Evolutionary conservation across 108 stramenopile species (phyloP), one percentile per base, ranked within the genome.

Genomic region (Pseudonitzschia multiseries): DNA sequence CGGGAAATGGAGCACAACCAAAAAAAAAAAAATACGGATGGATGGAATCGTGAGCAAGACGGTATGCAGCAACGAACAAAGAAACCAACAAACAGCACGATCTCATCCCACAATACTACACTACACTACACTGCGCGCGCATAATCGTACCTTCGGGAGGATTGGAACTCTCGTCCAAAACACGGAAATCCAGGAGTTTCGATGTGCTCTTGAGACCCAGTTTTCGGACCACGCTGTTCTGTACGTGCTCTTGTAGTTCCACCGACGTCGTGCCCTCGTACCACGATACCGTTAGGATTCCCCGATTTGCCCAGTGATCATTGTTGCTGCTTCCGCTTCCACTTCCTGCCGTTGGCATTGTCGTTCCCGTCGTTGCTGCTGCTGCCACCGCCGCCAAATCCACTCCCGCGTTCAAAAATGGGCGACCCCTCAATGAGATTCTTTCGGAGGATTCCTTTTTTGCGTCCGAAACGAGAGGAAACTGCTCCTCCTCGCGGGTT

Each of bases 111-210:
- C 26, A 32, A 51, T 18, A 75, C 70, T 36, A n/a, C n/a, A n/a
- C n/a, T n/a, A n/a, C n/a, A n/a, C n/a, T n/a, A n/a, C n/a, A n/a
- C n/a, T n/a, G n/a, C n/a, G n/a, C n/a, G n/a, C n/a, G n/a, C n/a
- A n/a, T n/a, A n/a, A n/a, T n/a, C 91, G 57, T 76, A 89, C 91
- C 91, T 84, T 89, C 87, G 44, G 83, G 84, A 53, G 89, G 89
- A 74, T 78, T 75, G 14, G 70, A 66, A 52, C 65, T 76, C 52
- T 90, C 88, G 81, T 94, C 93, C 29, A 94, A 48, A 42, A 94
- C 71, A 5, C 88, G 70, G 17, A 94, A 69, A 73, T 91, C 87
- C 28, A 63, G 69, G 59, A 94, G 65, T 61, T 76, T 78, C 46
- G 74, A 78, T 2, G 56, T 74, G 15, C 59, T 50, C 28, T 27